These are phyloP conservation scores for Mycena floridula DNA, from an alignment of 768 basidiomycete genomes.

Conservation along the genomic window DNA sequence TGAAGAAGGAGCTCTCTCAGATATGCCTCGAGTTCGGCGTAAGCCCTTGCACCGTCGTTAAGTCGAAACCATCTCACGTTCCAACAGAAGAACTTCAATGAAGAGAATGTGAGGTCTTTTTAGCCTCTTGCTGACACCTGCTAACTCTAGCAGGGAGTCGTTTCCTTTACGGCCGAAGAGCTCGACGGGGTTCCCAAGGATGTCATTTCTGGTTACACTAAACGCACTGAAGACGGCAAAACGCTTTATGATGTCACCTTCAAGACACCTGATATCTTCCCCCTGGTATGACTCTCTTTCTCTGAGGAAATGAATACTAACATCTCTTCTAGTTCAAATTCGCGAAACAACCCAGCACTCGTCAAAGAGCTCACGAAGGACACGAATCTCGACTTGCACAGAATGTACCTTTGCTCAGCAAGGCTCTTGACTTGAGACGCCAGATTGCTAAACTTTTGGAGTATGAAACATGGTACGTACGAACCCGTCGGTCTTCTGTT, in stretches of 20 bases:
- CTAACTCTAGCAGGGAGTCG: constrained; percentile 35
- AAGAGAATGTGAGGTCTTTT: constrained; percentile 57
- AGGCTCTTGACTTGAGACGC: constrained; percentile 64
- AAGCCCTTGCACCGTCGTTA: constrained; percentile 27
- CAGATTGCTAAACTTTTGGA: constrained; percentile 60
- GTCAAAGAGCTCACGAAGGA: constrained; percentile 57
- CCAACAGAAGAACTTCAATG: constrained; percentile 78
- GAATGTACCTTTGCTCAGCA: constrained; percentile 67
- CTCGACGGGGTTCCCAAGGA: constrained; percentile 77
- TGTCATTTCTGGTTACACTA: constrained; percentile 72
- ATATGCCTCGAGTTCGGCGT: constrained; percentile 77
- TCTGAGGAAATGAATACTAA: too few species aligned
- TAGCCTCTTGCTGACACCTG: background rate
- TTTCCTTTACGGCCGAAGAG: constrained; percentile 66
- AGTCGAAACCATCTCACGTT: too few species aligned
- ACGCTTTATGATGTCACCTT: constrained; percentile 70
- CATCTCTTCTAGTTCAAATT: constrained; percentile 60
- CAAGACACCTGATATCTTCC: constrained; percentile 81
- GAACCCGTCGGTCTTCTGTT: background rate
- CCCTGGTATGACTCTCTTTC: constrained; percentile 53
- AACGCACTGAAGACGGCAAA: constrained; percentile 50
- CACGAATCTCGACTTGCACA: constrained; percentile 62
- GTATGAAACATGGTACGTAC: constrained; percentile 59
- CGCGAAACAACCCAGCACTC: constrained; percentile 64
- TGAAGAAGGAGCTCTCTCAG: constrained; percentile 76